Evolutionary conservation across 106 monocot species (phyloP), one percentile per base, ranked within the genome.

Genomic region (Acorus gramineus): DNA sequence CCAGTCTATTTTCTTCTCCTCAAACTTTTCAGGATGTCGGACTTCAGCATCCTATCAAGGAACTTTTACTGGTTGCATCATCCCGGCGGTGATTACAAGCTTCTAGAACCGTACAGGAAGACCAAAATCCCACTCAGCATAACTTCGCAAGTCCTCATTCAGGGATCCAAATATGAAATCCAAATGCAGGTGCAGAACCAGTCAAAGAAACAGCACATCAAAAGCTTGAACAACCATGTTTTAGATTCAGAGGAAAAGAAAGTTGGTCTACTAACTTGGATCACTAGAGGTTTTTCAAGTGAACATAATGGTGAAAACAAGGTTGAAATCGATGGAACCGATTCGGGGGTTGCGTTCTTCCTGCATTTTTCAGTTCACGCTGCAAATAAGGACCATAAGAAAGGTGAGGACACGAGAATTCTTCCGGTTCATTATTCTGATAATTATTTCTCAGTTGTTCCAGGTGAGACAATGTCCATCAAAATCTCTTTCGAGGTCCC

Each of bases 51-150:
- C 50, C 49, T 98, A 11, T 98, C 96, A 5, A 72, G 96, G 58
- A 98, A 98, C 83, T 98, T 98, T 42, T 92, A 98, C 63, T 98
- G 96, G 96, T 65, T 98, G 63, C 85, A 85, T 77, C 79, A 77
- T 0, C 76, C 83, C 57, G 88, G 88, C 3, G 66, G 70, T 58
- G 82, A 92, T 73, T 92, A 85, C 76, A 92, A 81, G 69, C 70
- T 83, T 8, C 64, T 98, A 55, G 88, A 98, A 55, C 67, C 11
- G 2, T 84, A 98, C 64, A 69, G 75, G 7, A 69, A 12, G 11
- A 92, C 79, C 75, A 81, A 68, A 65, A 67, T 98, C 7, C 96
- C 96, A n/a, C 78, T 98, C 7, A 85, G 82, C 76, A 77, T 98
- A 57, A 79, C 79, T 49, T 88, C 96, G 57, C 44, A 89, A 71